These are phyloP conservation scores for Aspergillus eucalypticola DNA, from an alignment of 2,329 filamentous ascomycete species.

Conservation along the genomic window DNA sequence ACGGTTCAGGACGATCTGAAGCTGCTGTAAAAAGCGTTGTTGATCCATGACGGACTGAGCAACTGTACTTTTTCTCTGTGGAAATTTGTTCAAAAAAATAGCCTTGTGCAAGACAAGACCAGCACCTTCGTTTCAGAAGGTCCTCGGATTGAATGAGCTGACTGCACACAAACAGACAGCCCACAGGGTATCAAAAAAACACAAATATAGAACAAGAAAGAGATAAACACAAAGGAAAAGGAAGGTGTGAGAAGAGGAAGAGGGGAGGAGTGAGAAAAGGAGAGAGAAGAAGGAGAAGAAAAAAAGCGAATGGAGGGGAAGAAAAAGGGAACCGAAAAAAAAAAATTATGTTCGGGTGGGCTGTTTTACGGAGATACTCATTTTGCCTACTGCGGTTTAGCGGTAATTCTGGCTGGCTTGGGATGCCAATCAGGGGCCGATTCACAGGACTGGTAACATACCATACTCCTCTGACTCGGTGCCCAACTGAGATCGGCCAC, in stretches of 20 bases:
- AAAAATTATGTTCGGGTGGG: slow-evolving; percentile 5
- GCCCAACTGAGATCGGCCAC: slow-evolving; percentile 1
- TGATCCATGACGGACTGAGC: slow-evolving; percentile 64
- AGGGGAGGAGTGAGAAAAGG: slow-evolving; percentile 23
- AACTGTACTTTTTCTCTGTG: slow-evolving; percentile 11
- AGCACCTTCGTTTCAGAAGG: slow-evolving; percentile 14
- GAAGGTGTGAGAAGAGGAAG: slow-evolving; percentile 19
- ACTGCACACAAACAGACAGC: slow-evolving; percentile 34
- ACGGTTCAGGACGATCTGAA: slow-evolving; percentile 87
- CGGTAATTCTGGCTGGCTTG: not conserved
- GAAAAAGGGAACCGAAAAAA: slow-evolving; percentile 4
- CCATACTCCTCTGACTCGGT: not conserved
- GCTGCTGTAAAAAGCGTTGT: slow-evolving; percentile 79
- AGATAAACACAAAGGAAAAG: slow-evolving; percentile 22
- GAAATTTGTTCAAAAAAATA: slow-evolving; percentile 10
- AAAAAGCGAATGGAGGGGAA: slow-evolving; percentile 19
- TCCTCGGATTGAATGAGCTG: slow-evolving; percentile 27
- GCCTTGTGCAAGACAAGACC: not conserved
- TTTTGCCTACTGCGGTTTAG: not conserved
- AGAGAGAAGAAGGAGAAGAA: slow-evolving; percentile 15
- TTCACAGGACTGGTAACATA: not conserved
- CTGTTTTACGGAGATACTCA: not conserved
- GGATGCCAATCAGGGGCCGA: not conserved
- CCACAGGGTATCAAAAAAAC: slow-evolving; percentile 37
- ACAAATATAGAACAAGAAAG: slow-evolving; percentile 26